A percentile compares a stretch with the other conserved stretches of the same genome.
Evolutionary conservation across 2,329 filamentous ascomycete genomes (phyloP).

Genomic region (Colletotrichum tropicicola): DNA sequence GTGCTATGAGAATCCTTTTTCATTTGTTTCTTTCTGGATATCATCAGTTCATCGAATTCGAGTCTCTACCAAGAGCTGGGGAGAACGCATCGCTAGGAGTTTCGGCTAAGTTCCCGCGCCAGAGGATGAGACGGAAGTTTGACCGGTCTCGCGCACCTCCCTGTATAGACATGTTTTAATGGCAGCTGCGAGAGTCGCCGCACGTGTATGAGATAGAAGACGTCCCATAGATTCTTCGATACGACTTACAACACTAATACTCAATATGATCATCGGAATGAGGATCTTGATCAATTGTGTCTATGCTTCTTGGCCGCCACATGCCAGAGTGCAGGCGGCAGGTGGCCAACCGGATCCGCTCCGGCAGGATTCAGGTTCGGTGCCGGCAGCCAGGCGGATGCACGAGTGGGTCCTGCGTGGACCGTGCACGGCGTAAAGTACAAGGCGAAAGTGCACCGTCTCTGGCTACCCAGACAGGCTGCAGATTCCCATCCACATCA

Average conservation of each 20-base stretch:
- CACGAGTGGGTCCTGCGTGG: slow-evolving; percentile 1
- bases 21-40: slow-evolving; percentile 5
- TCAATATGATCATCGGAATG: too few species aligned
- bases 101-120: slow-evolving; percentile 25
- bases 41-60: slow-evolving; percentile 14
- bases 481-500: neutral
- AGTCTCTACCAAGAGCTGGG: slow-evolving; percentile 34
- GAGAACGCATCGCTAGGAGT: slow-evolving; percentile 32
- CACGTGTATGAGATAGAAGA: slow-evolving; percentile 9
- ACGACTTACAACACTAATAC: neutral
- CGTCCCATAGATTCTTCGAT: slow-evolving; percentile 10
- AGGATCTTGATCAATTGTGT: neutral
- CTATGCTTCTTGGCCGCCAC: too few species aligned
- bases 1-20: neutral
- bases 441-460: neutral
- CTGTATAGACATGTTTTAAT: slow-evolving; percentile 19
- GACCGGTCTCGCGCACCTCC: neutral
- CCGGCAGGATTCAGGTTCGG: slow-evolving; percentile 2
- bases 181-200: neutral
- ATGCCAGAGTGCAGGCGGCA: too few species aligned
- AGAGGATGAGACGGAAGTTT: neutral
- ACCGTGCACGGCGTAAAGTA: slow-evolving; percentile 3
- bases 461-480: too few species aligned
- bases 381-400: neutral
- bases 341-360: neutral